Evolutionary conservation across 768 basidiomycete species (phyloP), one percentile per base, ranked within the genome.

Genomic region (Cantharellus anzutake): DNA sequence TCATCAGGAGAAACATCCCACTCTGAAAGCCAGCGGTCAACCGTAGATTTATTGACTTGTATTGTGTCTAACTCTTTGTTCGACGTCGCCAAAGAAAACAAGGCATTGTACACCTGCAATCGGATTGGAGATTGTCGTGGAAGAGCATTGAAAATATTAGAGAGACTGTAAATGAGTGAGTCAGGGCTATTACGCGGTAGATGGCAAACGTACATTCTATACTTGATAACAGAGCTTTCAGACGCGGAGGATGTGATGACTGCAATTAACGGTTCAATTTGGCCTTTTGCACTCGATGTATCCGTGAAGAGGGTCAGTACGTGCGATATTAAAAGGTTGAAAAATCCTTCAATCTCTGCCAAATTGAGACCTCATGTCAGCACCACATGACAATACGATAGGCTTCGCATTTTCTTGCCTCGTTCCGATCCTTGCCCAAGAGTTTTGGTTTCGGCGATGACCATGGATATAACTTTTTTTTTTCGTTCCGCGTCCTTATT

Each of bases 281-380:
- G 76, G 58, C 74, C 68, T 65, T 73, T 78, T n/a, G 73, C 74
- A 68, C 83, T 80, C 16, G 77, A 67, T 3, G 80, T 76, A 60
- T 79, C 75, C 53, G 71, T 62, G 4, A 79, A 82, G 35, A 85
- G 71, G 5, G 76, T 70, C 63, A 85, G 76, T 42, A 88, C 67
- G 71, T 89, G 85, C 2, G 86, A 78, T 66, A 79, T 83, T 50
- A 90, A 68, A 41, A 90, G 75, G 70, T 89, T 89, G 75, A 88
- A 90, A 70, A 89, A 90, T 20, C 88, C 88, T 71, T 90, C 86
- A 63, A 81, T 80, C 71, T 91, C 84, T 86, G 68, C 34, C 53
- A 4, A 50, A 29, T 40, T 58, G 39, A 39, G 44, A 66, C 29
- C 57, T 38, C 37, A 41, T 59, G 34, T 39, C 38, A 48, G 35